These are phyloP conservation scores for Solanum hybrid DNA, from an alignment of 305 asterid genomes.

Conservation along the genomic window DNA sequence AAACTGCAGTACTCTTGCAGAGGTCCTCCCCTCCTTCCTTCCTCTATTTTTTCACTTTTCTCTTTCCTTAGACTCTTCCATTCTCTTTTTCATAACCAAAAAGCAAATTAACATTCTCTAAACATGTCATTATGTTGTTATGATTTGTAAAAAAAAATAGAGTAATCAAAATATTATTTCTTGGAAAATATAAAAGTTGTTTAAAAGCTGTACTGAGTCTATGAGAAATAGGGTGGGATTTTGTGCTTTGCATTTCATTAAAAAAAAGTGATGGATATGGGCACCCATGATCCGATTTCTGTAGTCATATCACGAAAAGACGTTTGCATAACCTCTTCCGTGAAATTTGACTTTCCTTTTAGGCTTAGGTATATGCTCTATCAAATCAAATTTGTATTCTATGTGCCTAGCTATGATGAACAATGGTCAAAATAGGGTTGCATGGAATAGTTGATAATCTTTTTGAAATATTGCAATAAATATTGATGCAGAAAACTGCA, in stretches of 20 bases:
- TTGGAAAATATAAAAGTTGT: slow-evolving; percentile 63
- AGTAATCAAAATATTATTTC: slow-evolving; percentile 27
- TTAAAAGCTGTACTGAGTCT: slow-evolving; percentile 52
- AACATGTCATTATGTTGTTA: slow-evolving; percentile 24
- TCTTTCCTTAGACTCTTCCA: background rate
- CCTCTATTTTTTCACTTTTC: background rate
- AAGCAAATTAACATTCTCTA: slow-evolving; percentile 1
- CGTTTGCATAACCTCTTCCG: background rate
- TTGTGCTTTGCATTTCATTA: slow-evolving; percentile 41
- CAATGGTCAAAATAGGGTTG: slow-evolving; percentile 5
- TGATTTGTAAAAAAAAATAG: slow-evolving; percentile 14
- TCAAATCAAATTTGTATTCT: background rate
- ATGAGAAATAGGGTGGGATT: slow-evolving; percentile 52
- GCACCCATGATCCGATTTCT: slow-evolving; percentile 9
- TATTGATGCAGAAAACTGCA: slow-evolving; percentile 39
- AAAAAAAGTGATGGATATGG: slow-evolving; percentile 23
- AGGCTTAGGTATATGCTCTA: slow-evolving; percentile 4
- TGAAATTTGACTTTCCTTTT: slow-evolving; percentile 11
- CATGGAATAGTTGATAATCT: background rate
- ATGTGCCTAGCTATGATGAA: background rate
- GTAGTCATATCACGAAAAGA: slow-evolving; percentile 4
- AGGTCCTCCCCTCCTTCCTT: slow-evolving; percentile 25
- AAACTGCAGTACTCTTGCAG: slow-evolving; percentile 45
- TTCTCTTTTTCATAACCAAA: slow-evolving; percentile 11
- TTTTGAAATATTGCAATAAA: slow-evolving; percentile 3